Base-by-base conservation (phyloP, 257 asterid genomes). In the Cinchona pubescens region DNA sequence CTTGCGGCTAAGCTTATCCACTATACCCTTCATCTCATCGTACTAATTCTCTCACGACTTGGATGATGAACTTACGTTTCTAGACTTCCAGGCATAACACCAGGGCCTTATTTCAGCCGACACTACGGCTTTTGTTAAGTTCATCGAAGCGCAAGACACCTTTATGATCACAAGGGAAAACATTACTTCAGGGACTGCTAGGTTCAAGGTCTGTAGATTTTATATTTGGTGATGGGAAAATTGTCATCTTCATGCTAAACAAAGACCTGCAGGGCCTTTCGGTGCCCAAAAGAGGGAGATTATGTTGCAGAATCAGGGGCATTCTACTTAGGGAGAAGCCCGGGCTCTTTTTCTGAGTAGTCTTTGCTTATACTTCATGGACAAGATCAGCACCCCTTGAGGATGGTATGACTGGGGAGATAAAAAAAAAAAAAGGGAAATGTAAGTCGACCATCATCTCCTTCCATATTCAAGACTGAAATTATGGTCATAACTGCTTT, bases 381-480 rank as follows among this genome's bases (percentile, higher is more conserved):
- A 92, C 58, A 92, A 86, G 75, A 92, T 94, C 30, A 86, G 92
- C 75, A 86, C 87, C 1, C 96, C 98, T 0, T 79, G 80, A 76
- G 98, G 98, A 15, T 94, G 98, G 98, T 83, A 89, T 49, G 83
- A 94, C 2, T 94, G 97, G 98, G 98, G 98, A 14, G 98, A 94
- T 56, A 91, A 91, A 83, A 89, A 89, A 71, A 91, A 91, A 83
- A 89, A 89, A 71, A 86, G 98, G 76, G 91, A 91, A 68, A 91
- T 91, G 98, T 91, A 79, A 58, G 96, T 81, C 37, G 0, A n/a
- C 35, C 32, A 23, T 21, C 19, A 3, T 15, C 48, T 37, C 48
- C 8, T 34, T 19, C 25, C 19, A 19, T 7, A 53, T 53, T 45
- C 34, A 15, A 25, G 11, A 34, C 23, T 18, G 8, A n/a, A 64